Evolutionary conservation across 1,284 basidiomycete species (phyloP).

Genomic region (Cryptococcus sp.): DNA sequence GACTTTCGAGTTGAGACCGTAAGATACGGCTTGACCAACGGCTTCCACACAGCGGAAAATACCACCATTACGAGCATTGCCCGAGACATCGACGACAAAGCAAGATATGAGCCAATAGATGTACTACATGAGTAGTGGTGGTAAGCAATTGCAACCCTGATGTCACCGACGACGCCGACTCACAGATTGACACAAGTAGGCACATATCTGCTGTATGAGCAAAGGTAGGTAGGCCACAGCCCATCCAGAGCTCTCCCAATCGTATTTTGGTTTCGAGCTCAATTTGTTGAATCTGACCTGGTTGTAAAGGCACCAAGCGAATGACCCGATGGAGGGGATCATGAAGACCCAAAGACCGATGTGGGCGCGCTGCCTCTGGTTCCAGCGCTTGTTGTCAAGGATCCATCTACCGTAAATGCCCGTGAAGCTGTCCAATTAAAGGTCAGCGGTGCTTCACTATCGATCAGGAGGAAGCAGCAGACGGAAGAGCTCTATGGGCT

Average conservation of each 20-base stretch:
- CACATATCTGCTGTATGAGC: constrained; percentile 7
- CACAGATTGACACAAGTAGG: constrained; percentile 18
- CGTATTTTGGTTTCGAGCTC: too few relatives aligned
- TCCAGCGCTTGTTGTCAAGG: constrained; percentile 23
- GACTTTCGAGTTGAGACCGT: constrained; percentile 8
- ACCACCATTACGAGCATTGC: constrained; percentile 13
- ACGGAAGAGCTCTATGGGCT: too few relatives aligned
- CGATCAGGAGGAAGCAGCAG: too few relatives aligned
- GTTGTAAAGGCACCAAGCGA: too few relatives aligned
- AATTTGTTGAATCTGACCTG: too few relatives aligned
- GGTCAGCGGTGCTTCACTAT: too few relatives aligned
- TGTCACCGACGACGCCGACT: constrained; percentile 12
- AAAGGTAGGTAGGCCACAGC: constrained; percentile 27
- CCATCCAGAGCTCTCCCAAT: background rate
- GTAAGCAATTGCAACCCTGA: background rate
- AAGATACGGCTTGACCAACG: constrained; percentile 18
- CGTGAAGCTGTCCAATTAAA: constrained; percentile 12
- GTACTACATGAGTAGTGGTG: constrained; percentile 15
- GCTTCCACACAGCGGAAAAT: constrained; percentile 18
- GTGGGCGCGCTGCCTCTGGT: constrained; percentile 21
- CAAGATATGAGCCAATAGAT: constrained; percentile 33
- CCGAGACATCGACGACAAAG: constrained; percentile 19
- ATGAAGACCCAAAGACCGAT: too few relatives aligned
- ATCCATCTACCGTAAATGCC: constrained; percentile 26
- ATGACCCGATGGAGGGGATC: too few relatives aligned